Percentiles rank a stretch among this genome's conserved stretches.
phyloP scores from a whole-genome alignment of 140 eudicot genomes.

The Anethum foeniculum region DNA sequence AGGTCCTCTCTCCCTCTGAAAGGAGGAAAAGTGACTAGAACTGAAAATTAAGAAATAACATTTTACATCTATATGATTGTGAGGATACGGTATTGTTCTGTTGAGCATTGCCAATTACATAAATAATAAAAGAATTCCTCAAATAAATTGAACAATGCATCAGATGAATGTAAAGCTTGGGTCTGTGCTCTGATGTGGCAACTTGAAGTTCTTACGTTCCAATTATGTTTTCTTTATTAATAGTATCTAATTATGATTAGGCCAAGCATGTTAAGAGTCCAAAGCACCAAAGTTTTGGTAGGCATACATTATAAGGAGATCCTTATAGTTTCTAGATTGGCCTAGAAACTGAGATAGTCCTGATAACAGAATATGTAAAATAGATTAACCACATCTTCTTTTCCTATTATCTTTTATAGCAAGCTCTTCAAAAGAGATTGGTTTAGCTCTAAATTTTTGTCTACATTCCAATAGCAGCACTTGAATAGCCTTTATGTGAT shows the following conservation, averaged over 20 bases:
- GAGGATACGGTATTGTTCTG: neutral
- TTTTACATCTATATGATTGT: neutral
- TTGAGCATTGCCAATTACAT: neutral
- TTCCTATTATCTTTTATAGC: neutral
- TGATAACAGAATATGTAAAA: neutral
- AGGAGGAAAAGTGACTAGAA: neutral
- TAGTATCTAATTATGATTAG: neutral
- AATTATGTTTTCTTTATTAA: neutral
- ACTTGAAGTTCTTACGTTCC: neutral
- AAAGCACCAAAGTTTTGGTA: neutral
- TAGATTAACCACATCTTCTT: neutral
- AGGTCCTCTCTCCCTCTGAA: constrained; percentile 44
- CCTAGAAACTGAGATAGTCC: neutral
- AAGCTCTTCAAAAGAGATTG: neutral
- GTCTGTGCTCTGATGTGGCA: neutral
- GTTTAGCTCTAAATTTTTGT: neutral
- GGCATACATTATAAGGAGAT: neutral
- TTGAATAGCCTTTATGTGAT: neutral
- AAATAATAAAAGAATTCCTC: neutral
- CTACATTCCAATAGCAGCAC: neutral
- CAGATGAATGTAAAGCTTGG: neutral
- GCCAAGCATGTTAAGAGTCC: neutral
- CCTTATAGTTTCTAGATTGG: neutral
- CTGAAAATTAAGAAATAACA: neutral
- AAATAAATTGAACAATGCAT: neutral